These are phyloP conservation scores for Candida silvatica DNA, from an alignment of 805 yeast genomes.

Conservation along the genomic window DNA sequence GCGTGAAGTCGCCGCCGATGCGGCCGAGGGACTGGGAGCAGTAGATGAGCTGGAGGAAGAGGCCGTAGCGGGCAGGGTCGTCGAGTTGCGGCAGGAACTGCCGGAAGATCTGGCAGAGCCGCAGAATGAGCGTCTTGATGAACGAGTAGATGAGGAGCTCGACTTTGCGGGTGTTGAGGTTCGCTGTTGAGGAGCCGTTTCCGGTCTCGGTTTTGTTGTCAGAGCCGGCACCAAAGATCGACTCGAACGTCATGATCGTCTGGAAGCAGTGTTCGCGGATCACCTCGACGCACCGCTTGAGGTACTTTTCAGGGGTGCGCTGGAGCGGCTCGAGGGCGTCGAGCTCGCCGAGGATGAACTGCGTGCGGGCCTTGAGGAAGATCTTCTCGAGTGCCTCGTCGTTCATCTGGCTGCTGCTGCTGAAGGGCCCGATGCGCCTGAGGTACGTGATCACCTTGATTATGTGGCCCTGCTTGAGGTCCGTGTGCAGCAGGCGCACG, in stretches of 20 bases:
- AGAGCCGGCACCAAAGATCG: slow-evolving; percentile 53
- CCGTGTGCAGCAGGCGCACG: slow-evolving; percentile 61
- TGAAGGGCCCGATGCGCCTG: slow-evolving; percentile 53
- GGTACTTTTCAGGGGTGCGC: slow-evolving; percentile 45
- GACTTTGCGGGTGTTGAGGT: slow-evolving; percentile 12
- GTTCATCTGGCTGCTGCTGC: slow-evolving; percentile 10
- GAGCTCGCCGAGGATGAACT: slow-evolving; percentile 57
- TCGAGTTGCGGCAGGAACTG: slow-evolving; percentile 27
- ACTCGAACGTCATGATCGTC: slow-evolving; percentile 55
- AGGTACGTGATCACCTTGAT: slow-evolving; percentile 73
- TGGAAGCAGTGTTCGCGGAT: slow-evolving; percentile 78
- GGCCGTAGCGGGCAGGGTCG: slow-evolving; percentile 45
- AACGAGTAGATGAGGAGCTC: slow-evolving; percentile 28
- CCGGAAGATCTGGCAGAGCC: slow-evolving; percentile 23
- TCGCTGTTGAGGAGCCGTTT: slow-evolving; percentile 12
- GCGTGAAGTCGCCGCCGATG: slow-evolving; percentile 63
- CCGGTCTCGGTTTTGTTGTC: too few species aligned
- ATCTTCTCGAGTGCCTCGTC: slow-evolving; percentile 39
- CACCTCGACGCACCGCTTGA: slow-evolving; percentile 76
- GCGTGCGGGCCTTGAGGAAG: slow-evolving; percentile 58
- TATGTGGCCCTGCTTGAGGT: slow-evolving; percentile 68
- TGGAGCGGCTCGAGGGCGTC: slow-evolving; percentile 48
- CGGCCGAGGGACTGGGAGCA: slow-evolving; percentile 81
- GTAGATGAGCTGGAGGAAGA: slow-evolving; percentile 76
- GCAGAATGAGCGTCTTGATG: slow-evolving; percentile 24